Percentiles rank a stretch among this genome's conserved stretches.
Conservation (phyloP, 2,329 filamentous ascomycete species). For the Claviceps sp. region DNA sequence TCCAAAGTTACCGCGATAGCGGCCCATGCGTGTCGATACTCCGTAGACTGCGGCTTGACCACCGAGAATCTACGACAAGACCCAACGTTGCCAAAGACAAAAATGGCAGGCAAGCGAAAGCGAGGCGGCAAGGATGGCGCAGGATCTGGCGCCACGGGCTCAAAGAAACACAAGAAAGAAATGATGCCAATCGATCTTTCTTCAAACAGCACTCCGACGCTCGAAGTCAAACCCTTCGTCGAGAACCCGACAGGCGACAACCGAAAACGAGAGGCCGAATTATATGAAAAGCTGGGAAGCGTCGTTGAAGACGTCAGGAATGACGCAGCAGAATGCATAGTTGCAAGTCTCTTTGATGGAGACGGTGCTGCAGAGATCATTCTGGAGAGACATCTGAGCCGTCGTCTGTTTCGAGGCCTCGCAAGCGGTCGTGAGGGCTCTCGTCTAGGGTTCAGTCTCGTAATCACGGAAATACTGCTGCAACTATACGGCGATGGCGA, state of each 20-base stretch:
- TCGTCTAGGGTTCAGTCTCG: slow-evolving; percentile 77
- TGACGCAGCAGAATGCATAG: slow-evolving; percentile 43
- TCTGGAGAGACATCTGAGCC: slow-evolving; percentile 45
- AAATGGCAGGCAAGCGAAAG: slow-evolving; percentile 24
- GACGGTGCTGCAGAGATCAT: slow-evolving; percentile 37
- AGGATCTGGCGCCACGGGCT: slow-evolving; percentile 9
- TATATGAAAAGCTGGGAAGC: slow-evolving; percentile 50
- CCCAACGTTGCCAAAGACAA: neutral
- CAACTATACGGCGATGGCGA: slow-evolving; percentile 49
- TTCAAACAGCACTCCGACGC: slow-evolving; percentile 13
- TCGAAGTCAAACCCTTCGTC: slow-evolving; percentile 32
- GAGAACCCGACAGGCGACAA: slow-evolving; percentile 39
- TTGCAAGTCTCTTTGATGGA: slow-evolving; percentile 39
- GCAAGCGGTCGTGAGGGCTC: slow-evolving; percentile 84
- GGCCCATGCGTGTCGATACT: neutral
- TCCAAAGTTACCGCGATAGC: neutral
- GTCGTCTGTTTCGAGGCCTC: slow-evolving; percentile 70
- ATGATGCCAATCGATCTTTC: slow-evolving; percentile 10
- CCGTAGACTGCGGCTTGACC: neutral
- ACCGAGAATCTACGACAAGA: neutral
- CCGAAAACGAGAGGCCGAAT: slow-evolving; percentile 40
- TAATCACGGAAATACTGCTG: slow-evolving; percentile 66
- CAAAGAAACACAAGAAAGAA: slow-evolving; percentile 21
- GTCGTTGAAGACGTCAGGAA: slow-evolving; percentile 44
- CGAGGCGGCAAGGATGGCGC: slow-evolving; percentile 19